phyloP scores from a whole-genome alignment of 805 yeast genomes.

The Yarrowia sp. region DNA sequence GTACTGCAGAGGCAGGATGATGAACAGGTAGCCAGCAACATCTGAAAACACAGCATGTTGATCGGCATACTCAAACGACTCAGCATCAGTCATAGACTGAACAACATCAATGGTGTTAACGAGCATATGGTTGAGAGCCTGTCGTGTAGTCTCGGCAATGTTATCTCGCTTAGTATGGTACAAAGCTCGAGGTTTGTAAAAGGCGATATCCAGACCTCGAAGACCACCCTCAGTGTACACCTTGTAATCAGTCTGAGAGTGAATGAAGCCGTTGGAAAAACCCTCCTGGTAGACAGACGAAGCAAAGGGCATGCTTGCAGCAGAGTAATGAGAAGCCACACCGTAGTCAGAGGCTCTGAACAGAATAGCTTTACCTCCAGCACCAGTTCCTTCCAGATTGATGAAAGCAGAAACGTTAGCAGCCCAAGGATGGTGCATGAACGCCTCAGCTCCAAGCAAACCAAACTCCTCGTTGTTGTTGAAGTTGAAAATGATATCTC shows the following conservation, averaged over 20 bases:
- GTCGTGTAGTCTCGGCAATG: conserved; percentile 59
- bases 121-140: conserved; percentile 83
- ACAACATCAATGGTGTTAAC: conserved; percentile 64
- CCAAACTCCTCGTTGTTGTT: conserved; percentile 91
- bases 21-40: conserved; percentile 55
- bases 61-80: conserved; percentile 35
- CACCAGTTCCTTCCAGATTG: conserved; percentile 90
- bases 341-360: conserved; percentile 83
- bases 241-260: conserved; percentile 82
- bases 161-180: conserved; percentile 80
- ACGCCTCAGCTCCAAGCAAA: conserved; percentile 73
- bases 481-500: conserved; percentile 79
- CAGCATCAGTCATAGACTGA: conserved; percentile 45
- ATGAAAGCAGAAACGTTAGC: conserved; percentile 55
- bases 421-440: conserved; percentile 71
- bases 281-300: conserved; percentile 82
- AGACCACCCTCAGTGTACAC: conserved; percentile 64
- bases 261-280: conserved; percentile 65
- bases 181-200: conserved; percentile 76
- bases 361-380: conserved; percentile 79
- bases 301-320: conserved; percentile 63
- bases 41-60: conserved; percentile 61
- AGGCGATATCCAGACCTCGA: conserved; percentile 87
- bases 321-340: conserved; percentile 56
- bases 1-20: conserved; percentile 50